A percentile compares a stretch with the other conserved stretches of the same genome.
phyloP scores from a whole-genome alignment of 192 early-diverging fungal genomes.

The Spizellomyces punctatus region DNA sequence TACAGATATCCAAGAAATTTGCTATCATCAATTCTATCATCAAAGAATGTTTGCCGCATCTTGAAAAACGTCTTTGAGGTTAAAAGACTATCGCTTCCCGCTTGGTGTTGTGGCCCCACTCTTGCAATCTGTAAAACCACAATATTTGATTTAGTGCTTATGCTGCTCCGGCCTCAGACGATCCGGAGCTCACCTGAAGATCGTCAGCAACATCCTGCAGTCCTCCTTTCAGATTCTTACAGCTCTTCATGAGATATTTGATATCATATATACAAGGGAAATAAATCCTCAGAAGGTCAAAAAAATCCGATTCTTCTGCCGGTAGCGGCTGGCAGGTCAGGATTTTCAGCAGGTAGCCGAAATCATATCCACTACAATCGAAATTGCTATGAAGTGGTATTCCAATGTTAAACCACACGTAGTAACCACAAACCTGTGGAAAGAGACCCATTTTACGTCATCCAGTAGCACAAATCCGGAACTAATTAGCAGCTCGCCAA shows the following conservation, averaged over 20 bases:
- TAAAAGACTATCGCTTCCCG: slow-evolving; percentile 94
- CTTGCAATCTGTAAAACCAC: slow-evolving; percentile 65
- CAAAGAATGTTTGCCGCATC: slow-evolving; percentile 96
- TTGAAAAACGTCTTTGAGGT: slow-evolving; percentile 99
- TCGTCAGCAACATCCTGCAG: slow-evolving; percentile 98
- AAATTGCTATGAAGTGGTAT: not conserved
- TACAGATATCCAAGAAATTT: slow-evolving; percentile 79
- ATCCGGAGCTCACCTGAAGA: slow-evolving; percentile 64
- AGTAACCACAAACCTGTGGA: slow-evolving; percentile 75
- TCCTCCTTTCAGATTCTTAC: slow-evolving; percentile 94
- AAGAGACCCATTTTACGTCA: slow-evolving; percentile 97
- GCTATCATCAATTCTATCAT: slow-evolving; percentile 90
- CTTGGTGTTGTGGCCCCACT: slow-evolving; percentile 98
- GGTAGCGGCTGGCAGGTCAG: slow-evolving; percentile 89
- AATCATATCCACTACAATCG: slow-evolving; percentile 83
- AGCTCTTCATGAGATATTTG: slow-evolving; percentile 97
- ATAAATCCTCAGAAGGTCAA: slow-evolving; percentile 84
- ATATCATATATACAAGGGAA: slow-evolving; percentile 99
- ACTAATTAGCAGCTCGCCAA: slow-evolving; percentile 96
- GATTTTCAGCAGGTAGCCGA: slow-evolving; percentile 97
- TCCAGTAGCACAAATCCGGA: slow-evolving; percentile 94
- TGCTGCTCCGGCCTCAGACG: no score
- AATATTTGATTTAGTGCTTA: slow-evolving; percentile 26
- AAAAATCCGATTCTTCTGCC: slow-evolving; percentile 93
- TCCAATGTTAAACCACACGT: not conserved